These are phyloP conservation scores for Ustilago bromivora DNA, from an alignment of 1,284 basidiomycete species.

Conservation along the genomic window DNA sequence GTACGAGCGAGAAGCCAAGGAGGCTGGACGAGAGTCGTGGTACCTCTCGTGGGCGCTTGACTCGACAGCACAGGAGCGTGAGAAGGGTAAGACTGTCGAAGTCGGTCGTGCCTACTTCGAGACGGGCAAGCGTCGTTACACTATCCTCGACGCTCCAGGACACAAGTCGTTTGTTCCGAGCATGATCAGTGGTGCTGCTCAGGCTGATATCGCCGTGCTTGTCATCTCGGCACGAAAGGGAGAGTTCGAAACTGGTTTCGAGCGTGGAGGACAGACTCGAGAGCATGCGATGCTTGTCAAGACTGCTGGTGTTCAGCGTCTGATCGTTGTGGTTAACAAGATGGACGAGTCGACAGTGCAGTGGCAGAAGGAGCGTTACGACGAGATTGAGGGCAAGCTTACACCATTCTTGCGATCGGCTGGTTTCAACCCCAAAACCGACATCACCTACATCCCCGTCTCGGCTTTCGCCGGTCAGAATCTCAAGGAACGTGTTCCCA, in stretches of 20 bases:
- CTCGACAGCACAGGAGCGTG: conserved; percentile 68
- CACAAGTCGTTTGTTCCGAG: conserved; percentile 69
- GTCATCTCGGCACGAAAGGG: conserved; percentile 68
- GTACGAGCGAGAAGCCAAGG: conserved; percentile 69
- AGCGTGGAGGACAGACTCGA: conserved; percentile 68
- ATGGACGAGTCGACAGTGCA: conserved; percentile 69
- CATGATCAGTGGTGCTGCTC: conserved; percentile 69
- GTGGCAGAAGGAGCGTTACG: conserved; percentile 66
- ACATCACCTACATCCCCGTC: conserved; percentile 67
- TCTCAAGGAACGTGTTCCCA: conserved; percentile 65
- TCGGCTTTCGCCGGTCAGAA: conserved; percentile 68
- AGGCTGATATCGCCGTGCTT: conserved; percentile 68
- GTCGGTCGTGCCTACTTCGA: conserved; percentile 69
- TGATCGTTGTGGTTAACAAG: conserved; percentile 69
- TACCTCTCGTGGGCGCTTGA: conserved; percentile 69
- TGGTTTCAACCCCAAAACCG: conserved; percentile 69
- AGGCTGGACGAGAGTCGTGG: conserved; percentile 68
- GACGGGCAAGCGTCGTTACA: conserved; percentile 69
- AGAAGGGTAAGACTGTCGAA: conserved; percentile 69
- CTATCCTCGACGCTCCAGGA: conserved; percentile 68
- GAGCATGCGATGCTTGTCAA: conserved; percentile 69
- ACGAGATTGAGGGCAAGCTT: conserved; percentile 66
- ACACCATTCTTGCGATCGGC: conserved; percentile 64
- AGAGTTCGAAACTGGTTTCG: conserved; percentile 69
- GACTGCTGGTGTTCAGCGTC: conserved; percentile 68